phyloP scores from a whole-genome alignment of 768 basidiomycete species.

The Boletus pseudopeckii region DNA sequence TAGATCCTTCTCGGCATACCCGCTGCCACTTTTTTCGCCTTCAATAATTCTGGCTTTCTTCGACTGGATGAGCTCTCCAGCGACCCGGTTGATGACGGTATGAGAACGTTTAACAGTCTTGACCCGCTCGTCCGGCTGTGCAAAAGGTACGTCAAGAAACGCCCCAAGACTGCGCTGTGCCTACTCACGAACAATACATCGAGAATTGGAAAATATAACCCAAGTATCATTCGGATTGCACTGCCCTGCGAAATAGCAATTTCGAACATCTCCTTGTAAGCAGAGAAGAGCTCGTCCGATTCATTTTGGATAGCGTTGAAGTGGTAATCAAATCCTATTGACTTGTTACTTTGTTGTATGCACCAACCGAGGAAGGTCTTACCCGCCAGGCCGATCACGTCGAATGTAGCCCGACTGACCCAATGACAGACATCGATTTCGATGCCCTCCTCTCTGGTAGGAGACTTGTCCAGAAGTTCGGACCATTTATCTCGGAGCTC shows the following conservation, averaged over 20 bases:
- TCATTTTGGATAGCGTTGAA: conserved; percentile 83
- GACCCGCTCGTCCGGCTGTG: conserved; percentile 52
- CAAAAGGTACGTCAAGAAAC: conserved; percentile 1
- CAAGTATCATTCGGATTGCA: conserved; percentile 43
- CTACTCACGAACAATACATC: conserved; percentile 54
- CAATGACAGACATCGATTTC: conserved; percentile 75
- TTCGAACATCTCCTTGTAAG: conserved; percentile 85
- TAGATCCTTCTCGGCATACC: conserved; percentile 67
- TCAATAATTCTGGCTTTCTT: conserved; percentile 74
- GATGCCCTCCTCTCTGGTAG: conserved; percentile 15
- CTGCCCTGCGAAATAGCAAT: conserved; percentile 46
- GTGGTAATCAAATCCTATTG: conserved; percentile 76
- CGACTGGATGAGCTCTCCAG: conserved; percentile 72
- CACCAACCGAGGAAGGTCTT: conserved; percentile 10
- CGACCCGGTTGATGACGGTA: conserved; percentile 61
- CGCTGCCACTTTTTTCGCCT: conserved; percentile 47
- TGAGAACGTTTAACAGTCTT: conserved; percentile 55
- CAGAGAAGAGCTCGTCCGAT: conserved; percentile 70
- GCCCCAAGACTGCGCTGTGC: neutral
- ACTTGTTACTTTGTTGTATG: neutral
- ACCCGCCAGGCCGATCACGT: conserved; percentile 91
- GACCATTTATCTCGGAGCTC: conserved; percentile 62
- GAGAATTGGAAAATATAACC: conserved; percentile 57
- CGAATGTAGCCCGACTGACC: conserved; percentile 82
- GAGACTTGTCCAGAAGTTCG: conserved; percentile 38